A percentile compares a stretch with the other conserved stretches of the same genome.
Conservation (phyloP, 768 basidiomycete genomes). For the Tephrocybe sp. region DNA sequence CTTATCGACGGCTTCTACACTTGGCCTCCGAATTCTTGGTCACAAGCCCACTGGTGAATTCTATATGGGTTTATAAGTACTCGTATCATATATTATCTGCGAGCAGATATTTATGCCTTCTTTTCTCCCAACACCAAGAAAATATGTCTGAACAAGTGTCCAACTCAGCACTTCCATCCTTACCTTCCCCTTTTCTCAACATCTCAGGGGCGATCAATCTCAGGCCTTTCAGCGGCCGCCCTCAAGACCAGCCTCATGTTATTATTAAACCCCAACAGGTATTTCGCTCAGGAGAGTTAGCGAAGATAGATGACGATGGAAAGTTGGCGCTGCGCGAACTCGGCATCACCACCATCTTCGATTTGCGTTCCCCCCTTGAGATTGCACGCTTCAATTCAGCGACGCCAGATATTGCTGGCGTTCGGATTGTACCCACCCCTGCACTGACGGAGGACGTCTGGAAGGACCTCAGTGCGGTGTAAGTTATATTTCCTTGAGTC, state of each 20-base stretch:
- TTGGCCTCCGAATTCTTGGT: no score
- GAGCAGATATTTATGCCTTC: no score
- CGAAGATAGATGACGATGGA: constrained; percentile 31
- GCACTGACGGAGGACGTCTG: constrained; percentile 22
- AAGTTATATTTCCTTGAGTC: background rate
- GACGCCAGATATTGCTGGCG: constrained; percentile 26
- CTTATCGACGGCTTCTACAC: no score
- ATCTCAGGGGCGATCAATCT: constrained; percentile 39
- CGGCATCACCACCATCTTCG: constrained; percentile 35
- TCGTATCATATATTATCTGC: no score
- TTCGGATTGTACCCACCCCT: constrained; percentile 27
- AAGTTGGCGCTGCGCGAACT: constrained; percentile 29
- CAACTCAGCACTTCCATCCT: background rate
- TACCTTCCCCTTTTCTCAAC: constrained; percentile 32
- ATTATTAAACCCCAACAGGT: constrained; percentile 27
- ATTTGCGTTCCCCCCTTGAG: constrained; percentile 36
- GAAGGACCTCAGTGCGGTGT: constrained; percentile 22
- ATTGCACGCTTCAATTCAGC: constrained; percentile 28
- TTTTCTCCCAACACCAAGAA: no score
- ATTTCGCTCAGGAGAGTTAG: constrained; percentile 38
- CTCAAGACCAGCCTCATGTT: background rate
- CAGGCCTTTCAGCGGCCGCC: constrained; percentile 29
- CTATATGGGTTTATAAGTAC: no score
- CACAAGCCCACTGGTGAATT: no score
- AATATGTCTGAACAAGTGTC: no score